phyloP scores from a whole-genome alignment of 371 early-diverging fungal species.

The Rhizomucor miehei region DNA sequence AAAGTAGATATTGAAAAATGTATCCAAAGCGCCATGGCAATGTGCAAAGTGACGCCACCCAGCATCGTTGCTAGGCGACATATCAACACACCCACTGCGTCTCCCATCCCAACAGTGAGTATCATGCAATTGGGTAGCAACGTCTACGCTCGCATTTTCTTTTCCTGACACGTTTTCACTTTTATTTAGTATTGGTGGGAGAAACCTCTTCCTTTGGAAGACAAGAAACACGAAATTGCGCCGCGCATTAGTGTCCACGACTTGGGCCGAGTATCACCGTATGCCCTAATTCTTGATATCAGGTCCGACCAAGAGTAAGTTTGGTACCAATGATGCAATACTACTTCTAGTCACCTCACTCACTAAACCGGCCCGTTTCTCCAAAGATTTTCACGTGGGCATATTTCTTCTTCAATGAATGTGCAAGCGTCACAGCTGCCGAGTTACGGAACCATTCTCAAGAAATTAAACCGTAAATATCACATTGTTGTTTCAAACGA shows the following conservation, averaged over 20 bases:
- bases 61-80: conserved; percentile 27
- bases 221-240: conserved; percentile 54
- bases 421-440: conserved; percentile 46
- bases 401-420: conserved; percentile 59
- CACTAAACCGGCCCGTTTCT: too few relatives aligned
- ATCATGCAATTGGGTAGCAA: too few relatives aligned
- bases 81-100: neutral
- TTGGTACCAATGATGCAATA: too few relatives aligned
- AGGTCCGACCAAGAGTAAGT: conserved; percentile 59
- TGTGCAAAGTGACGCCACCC: conserved; percentile 70
- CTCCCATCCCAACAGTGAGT: neutral
- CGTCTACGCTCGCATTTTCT: too few relatives aligned
- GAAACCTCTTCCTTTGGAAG: conserved; percentile 50
- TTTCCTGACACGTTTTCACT: too few relatives aligned
- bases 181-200: conserved; percentile 52
- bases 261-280: conserved; percentile 42
- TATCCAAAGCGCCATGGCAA: conserved; percentile 60
- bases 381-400: conserved; percentile 58
- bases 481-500: conserved; percentile 53
- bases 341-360: too few relatives aligned
- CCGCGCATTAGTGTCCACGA: conserved; percentile 59
- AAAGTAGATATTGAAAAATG: conserved; percentile 75
- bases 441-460: conserved; percentile 43
- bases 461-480: conserved; percentile 57
- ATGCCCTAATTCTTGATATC: conserved; percentile 59